These are phyloP conservation scores for Coffea eugenioides DNA, from an alignment of 257 asterid genomes.

Conservation along the genomic window DNA sequence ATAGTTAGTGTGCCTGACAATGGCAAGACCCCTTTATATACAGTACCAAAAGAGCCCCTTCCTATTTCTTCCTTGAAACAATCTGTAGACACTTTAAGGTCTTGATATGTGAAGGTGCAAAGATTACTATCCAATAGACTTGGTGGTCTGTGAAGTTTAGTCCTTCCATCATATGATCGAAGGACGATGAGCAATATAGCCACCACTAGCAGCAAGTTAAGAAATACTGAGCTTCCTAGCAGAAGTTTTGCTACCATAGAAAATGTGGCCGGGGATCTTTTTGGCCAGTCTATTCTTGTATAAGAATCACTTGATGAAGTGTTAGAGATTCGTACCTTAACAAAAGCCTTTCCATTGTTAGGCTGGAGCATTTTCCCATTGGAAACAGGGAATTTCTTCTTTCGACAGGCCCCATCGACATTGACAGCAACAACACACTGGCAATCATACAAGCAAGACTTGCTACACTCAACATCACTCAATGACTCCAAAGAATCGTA, in stretches of 20 bases:
- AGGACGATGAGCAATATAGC: not conserved
- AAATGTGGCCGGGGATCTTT: conserved; percentile 2
- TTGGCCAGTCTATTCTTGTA: not conserved
- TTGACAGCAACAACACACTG: conserved; percentile 3
- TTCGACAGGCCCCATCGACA: conserved; percentile 2
- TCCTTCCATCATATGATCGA: not conserved
- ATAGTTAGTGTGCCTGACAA: not conserved
- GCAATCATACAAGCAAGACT: conserved; percentile 9
- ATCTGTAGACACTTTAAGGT: conserved; percentile 15
- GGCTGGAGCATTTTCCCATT: conserved; percentile 4
- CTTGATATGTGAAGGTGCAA: conserved; percentile 5
- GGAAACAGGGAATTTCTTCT: conserved; percentile 17
- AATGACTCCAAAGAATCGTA: not conserved
- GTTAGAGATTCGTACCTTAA: not conserved
- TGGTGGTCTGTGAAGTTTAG: not conserved
- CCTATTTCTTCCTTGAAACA: conserved; percentile 20
- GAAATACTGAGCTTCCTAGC: conserved; percentile 14
- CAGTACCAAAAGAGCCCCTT: conserved; percentile 18
- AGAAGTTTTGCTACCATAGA: conserved; percentile 1
- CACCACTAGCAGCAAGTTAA: conserved; percentile 17
- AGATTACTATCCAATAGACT: conserved; percentile 11
- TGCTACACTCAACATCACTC: conserved; percentile 9
- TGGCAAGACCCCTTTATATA: conserved; percentile 12
- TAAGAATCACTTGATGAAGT: not conserved
- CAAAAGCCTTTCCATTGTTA: conserved; percentile 4